Evolutionary conservation across 495 filamentous ascomycete species (phyloP), one percentile per base, ranked within the genome.

Genomic region (Neurospora sublineolata): DNA sequence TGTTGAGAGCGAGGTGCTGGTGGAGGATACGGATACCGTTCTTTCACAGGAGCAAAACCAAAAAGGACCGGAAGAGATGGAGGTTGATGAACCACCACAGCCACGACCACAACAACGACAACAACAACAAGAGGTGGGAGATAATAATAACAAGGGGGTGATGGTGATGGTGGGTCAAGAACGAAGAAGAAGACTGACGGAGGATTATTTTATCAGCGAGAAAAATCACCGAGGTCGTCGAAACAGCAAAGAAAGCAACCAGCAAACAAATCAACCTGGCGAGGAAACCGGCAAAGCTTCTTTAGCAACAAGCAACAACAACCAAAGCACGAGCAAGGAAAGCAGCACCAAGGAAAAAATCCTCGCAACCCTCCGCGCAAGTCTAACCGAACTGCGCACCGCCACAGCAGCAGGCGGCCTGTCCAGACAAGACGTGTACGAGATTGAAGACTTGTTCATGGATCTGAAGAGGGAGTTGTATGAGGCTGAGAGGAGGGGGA

Each of bases 371-470:
- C 80, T 92, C 5, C 83, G 79, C 37, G 82, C 76, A 14, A 74
- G 89, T 0, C 78, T 91, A 41, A 82, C 81, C 37, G 80, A 85
- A 44, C 83, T 91, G 69, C 84, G 86, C 70, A 74, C 75, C 14
- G 83, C 85, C 46, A 81, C 77, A 37, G 27, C 52, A 10, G 0
- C 52, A 64, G 52, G 52, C 52, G 52, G 52, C 52, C 75, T 91
- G 70, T 83, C 85, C 27, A 79, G 84, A 11, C 76, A 82, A 64
- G 84, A 87, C 69, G 82, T 89, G 38, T 84, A 84, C 41, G 82
- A 87, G 74, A 84, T 91, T 70, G 90, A 92, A 72, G 87, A 91
- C 73, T 78, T 91, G 76, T 85, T 91, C 72, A 89, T 90, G 81
- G 87, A 91, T 76, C 86, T 89, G 75, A 88, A 87, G 71, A 83